Evolutionary conservation across 2,329 filamentous ascomycete species (phyloP), one percentile per base, ranked within the genome.

Genomic region (Xylaria arbuscula): DNA sequence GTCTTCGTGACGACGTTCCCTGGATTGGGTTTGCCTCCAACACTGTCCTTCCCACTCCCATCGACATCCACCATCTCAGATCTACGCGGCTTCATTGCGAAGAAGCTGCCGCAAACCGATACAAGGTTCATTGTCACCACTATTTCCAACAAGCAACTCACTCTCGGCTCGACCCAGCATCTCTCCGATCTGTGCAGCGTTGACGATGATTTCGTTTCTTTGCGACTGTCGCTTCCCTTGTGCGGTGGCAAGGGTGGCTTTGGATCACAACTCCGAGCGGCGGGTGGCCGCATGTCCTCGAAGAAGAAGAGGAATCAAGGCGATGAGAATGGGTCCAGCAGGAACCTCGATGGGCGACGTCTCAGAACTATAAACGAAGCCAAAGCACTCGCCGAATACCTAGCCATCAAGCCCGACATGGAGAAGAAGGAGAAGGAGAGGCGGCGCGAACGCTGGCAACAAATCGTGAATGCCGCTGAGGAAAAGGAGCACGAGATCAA

Each of bases 221-320:
- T 99, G 3, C 93, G 94, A 62, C 88, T 99, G 36, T 91, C 90
- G 7, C 85, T 91, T 1, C 92, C 92, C 6, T 83, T 98, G 47
- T 92, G 91, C 74, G 96, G 97, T 83, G 97, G 97, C 78, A 99
- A 99, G 79, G 96, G 96, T 80, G 96, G 96, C 76, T 99, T 99
- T 79, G 96, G 96, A 62, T 98, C 95, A 1, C 97, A 99, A 80
- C 89, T 99, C 45, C 93, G 97, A 77, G 96, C 97, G 0, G 96
- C 96, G 2, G 96, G 97, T 78, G 96, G 97, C 48, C 95, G 97
- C 83, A 99, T 99, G 96, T 97, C 94, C 2, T 95, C 93, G n/a
- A 88, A 88, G 76, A 97, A 97, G 84, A 96, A 95, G 85, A 91
- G 91, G 76, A 91, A 91, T 64, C 89, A 92, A 74, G 90, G 89